Conservation (phyloP, 2,329 filamentous ascomycete genomes). For the Lecanicillium sp. region DNA sequence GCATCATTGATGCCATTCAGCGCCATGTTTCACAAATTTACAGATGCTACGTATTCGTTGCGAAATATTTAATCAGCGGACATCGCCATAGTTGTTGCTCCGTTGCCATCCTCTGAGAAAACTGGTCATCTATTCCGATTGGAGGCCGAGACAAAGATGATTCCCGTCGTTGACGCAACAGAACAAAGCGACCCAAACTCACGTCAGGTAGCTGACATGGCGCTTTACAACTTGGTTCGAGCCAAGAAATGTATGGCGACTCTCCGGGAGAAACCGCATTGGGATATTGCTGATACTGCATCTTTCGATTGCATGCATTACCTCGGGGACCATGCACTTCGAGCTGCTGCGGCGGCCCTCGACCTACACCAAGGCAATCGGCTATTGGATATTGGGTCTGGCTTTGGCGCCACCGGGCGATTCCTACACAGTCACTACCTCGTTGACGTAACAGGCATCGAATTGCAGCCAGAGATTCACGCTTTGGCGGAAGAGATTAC, state of each 20-base stretch:
- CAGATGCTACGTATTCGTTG: no score
- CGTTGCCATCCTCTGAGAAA: no score
- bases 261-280: conserved; percentile 10
- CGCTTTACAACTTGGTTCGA: conserved; percentile 1
- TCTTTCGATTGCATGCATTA: conserved; percentile 18
- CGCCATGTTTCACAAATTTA: no score
- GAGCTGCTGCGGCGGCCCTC: conserved; percentile 10
- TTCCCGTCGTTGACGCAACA: no score
- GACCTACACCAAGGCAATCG: conserved; percentile 9
- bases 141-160: no score
- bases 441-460: conserved; percentile 11
- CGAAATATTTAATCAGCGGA: no score
- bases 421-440: conserved; percentile 12
- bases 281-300: conserved; percentile 13
- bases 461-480: conserved; percentile 15
- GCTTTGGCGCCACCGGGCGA: conserved; percentile 15
- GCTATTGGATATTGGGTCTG: conserved; percentile 14
- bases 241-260: background rate
- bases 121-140: no score
- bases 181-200: no score
- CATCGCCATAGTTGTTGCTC: no score
- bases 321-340: conserved; percentile 13
- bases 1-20: no score
- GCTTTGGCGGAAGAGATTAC: conserved; percentile 13
- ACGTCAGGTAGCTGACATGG: conserved; percentile 7